phyloP scores from a whole-genome alignment of 2,329 filamentous ascomycete species.

The Fusarium ambrosium region DNA sequence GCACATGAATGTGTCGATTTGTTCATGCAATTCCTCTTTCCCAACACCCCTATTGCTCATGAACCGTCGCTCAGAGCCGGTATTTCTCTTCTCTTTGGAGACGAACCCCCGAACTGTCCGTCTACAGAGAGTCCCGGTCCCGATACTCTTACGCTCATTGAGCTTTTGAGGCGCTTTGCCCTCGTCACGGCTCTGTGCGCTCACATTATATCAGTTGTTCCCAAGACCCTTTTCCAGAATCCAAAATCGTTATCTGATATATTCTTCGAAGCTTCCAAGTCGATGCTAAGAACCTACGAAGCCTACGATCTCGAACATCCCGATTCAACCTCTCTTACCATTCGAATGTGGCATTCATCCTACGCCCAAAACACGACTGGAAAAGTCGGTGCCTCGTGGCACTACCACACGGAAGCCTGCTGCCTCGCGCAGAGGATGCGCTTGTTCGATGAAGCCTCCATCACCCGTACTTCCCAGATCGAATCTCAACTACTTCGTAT shows the following conservation, averaged over 20 bases:
- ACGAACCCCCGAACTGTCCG: neutral
- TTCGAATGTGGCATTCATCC: constrained; percentile 7
- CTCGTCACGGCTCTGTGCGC: neutral
- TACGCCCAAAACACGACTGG: neutral
- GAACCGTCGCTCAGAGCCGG: neutral
- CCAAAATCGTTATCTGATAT: neutral
- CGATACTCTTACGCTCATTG: neutral
- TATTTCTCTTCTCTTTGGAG: neutral
- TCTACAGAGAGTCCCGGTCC: neutral
- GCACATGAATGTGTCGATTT: neutral
- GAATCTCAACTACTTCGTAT: neutral
- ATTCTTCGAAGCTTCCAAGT: neutral
- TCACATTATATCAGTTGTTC: neutral
- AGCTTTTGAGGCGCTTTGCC: neutral
- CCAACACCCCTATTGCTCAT: neutral
- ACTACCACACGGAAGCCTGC: neutral
- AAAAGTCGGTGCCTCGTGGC: neutral
- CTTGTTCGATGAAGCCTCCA: neutral
- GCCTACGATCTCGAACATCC: constrained; percentile 1
- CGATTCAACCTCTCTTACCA: neutral
- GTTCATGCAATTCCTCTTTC: neutral
- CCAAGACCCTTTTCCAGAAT: neutral
- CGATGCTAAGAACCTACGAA: neutral
- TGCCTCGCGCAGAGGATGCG: neutral
- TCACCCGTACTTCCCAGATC: neutral